These are phyloP conservation scores for Dactylonectria macrodidyma DNA, from an alignment of 2,329 filamentous ascomycete genomes.

Conservation along the genomic window DNA sequence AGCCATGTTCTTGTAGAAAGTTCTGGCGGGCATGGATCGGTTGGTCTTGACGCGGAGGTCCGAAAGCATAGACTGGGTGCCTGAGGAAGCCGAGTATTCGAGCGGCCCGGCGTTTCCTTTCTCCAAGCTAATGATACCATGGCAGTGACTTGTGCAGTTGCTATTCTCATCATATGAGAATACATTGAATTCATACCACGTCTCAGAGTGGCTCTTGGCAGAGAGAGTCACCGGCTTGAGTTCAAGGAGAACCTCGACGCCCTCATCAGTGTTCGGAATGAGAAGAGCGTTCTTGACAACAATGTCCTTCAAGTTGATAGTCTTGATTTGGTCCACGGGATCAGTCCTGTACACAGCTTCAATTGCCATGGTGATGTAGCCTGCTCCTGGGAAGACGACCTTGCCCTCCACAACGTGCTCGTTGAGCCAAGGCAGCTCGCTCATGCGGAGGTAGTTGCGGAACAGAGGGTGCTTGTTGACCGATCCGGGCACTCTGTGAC, in stretches of 20 bases:
- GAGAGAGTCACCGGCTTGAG: conserved; percentile 41
- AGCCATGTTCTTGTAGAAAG: conserved; percentile 43
- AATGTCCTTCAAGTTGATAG: conserved; percentile 39
- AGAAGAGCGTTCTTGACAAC: conserved; percentile 44
- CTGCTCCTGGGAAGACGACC: conserved; percentile 54
- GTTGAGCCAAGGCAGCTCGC: conserved; percentile 53
- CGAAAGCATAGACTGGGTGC: conserved; percentile 24
- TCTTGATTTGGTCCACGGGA: conserved; percentile 31
- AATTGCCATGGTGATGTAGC: conserved; percentile 53
- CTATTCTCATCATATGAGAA: conserved; percentile 46
- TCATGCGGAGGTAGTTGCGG: conserved; percentile 52
- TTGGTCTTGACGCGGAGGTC: conserved; percentile 41
- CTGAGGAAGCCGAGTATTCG: conserved; percentile 30
- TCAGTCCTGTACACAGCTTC: conserved; percentile 44
- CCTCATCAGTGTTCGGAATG: conserved; percentile 41
- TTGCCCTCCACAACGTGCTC: conserved; percentile 51
- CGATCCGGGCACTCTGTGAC: conserved; percentile 33
- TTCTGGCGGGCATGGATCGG: conserved; percentile 37
- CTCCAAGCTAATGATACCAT: conserved; percentile 40
- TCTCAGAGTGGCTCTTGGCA: conserved; percentile 40
- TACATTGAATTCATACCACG: conserved; percentile 45
- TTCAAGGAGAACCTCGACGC: conserved; percentile 44
- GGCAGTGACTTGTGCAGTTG: conserved; percentile 45
- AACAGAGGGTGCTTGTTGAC: conserved; percentile 49
- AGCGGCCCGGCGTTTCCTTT: conserved; percentile 32